phyloP scores from a whole-genome alignment of 345 rosid genomes.

The Salix purpurea region DNA sequence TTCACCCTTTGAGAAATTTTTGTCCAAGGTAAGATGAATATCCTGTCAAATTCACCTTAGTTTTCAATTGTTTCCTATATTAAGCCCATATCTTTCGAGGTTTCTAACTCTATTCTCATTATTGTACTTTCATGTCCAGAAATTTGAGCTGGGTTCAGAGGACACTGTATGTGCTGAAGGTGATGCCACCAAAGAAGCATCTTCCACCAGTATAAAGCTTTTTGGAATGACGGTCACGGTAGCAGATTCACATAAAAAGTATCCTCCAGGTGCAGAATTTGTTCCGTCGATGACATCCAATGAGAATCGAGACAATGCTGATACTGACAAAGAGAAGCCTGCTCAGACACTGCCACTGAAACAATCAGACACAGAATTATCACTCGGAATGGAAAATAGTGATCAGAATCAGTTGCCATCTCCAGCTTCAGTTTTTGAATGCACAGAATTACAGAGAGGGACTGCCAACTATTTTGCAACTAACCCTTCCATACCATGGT shows the following conservation, averaged over 20 bases:
- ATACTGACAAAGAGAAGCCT: conserved; percentile 8
- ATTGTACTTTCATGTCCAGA: conserved; percentile 14
- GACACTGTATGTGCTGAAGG: conserved; percentile 10
- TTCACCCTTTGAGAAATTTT: background rate
- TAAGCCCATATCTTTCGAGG: background rate
- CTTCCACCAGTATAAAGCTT: conserved; percentile 50
- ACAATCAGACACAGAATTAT: conserved; percentile 29
- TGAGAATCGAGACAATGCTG: conserved; percentile 12
- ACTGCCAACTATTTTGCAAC: conserved; percentile 8
- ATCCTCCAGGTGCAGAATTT: conserved; percentile 4
- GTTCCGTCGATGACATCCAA: conserved; percentile 3
- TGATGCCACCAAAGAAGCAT: conserved; percentile 4
- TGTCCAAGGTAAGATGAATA: conserved; percentile 4
- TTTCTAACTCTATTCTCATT: background rate
- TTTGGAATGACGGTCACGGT: conserved; percentile 61
- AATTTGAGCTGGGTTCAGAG: conserved; percentile 20
- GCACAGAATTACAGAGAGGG: conserved; percentile 14
- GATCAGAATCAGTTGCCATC: background rate
- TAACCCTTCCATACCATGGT: conserved; percentile 11
- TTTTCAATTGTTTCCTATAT: background rate
- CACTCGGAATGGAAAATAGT: conserved; percentile 31
- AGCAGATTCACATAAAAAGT: conserved; percentile 24
- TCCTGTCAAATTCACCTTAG: background rate
- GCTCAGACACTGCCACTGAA: conserved; percentile 8
- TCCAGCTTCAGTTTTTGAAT: background rate